Percentiles rank a stretch among this genome's conserved stretches.
phyloP scores from a whole-genome alignment of 768 basidiomycete genomes.

The Mycena rosella region DNA sequence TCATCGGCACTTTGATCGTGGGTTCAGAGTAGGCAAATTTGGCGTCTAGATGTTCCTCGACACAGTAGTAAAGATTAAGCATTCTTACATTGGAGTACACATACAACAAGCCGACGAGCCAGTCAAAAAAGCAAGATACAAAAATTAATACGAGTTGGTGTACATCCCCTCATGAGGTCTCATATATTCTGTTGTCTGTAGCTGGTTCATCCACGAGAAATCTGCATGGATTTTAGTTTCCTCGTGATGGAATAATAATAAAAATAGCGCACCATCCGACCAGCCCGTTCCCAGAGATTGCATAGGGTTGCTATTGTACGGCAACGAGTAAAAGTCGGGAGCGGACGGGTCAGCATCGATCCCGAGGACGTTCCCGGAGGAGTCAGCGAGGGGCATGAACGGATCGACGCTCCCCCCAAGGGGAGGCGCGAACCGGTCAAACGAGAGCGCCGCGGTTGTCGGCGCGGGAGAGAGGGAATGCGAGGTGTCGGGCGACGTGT shows the following conservation, averaged over 20 bases:
- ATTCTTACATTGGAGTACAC: slow-evolving; percentile 5
- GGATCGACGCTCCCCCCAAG: slow-evolving; percentile 53
- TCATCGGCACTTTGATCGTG: no score
- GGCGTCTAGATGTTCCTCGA: slow-evolving; percentile 4
- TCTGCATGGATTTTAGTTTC: slow-evolving; percentile 20
- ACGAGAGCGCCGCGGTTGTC: slow-evolving; percentile 57
- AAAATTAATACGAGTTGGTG: slow-evolving; percentile 18
- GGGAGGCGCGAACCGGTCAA: slow-evolving; percentile 62
- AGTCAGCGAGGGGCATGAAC: slow-evolving; percentile 46
- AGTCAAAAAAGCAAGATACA: slow-evolving; percentile 3
- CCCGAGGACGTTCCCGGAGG: slow-evolving; percentile 34
- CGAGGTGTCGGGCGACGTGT: slow-evolving; percentile 56
- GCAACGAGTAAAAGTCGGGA: slow-evolving; percentile 64
- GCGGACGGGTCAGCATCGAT: slow-evolving; percentile 39
- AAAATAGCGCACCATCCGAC: slow-evolving; percentile 64
- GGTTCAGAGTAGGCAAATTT: no score
- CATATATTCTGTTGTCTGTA: slow-evolving; percentile 37
- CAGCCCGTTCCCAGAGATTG: slow-evolving; percentile 66
- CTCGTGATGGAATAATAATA: background rate
- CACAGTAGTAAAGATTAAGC: slow-evolving; percentile 20
- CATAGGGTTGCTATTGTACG: slow-evolving; percentile 72
- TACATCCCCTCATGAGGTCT: slow-evolving; percentile 29
- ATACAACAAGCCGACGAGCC: background rate
- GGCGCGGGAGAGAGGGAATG: slow-evolving; percentile 63
- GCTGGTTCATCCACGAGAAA: slow-evolving; percentile 51